Evolutionary conservation across 306 rosid species (phyloP).

Genomic region (Sphenostylis stenocarpa): DNA sequence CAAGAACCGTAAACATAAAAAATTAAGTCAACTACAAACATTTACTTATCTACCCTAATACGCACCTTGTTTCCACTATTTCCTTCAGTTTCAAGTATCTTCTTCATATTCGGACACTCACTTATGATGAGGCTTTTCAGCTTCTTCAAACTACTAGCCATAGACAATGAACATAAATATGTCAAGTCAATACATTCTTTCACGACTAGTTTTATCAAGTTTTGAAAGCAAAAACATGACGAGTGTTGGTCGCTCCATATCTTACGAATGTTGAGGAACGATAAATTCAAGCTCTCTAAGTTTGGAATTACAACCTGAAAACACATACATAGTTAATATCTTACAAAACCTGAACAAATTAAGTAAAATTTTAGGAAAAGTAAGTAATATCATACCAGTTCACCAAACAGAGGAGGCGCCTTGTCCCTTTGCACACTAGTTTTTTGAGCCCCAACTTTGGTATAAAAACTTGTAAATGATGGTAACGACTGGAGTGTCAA

Average conservation of each 20-base stretch:
- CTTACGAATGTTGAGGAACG: neutral
- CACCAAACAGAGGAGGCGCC: neutral
- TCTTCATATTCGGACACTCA: slow-evolving; percentile 25
- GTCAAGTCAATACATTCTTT: neutral
- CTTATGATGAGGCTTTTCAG: slow-evolving; percentile 33
- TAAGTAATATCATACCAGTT: neutral
- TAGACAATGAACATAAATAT: slow-evolving; percentile 5
- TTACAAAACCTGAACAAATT: neutral
- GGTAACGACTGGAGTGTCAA: neutral
- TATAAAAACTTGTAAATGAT: neutral
- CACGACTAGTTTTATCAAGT: neutral
- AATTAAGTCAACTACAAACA: neutral
- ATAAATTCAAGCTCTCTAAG: slow-evolving; percentile 28
- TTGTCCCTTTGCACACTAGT: neutral
- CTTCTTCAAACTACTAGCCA: slow-evolving; percentile 27
- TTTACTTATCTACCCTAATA: neutral
- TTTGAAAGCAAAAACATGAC: neutral
- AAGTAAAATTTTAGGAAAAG: neutral
- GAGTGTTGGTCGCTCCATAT: neutral
- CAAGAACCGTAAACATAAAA: neutral
- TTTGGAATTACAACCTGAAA: slow-evolving; percentile 28
- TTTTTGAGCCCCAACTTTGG: neutral
- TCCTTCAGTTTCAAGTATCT: neutral
- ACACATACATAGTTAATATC: neutral
- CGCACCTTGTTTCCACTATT: neutral